A percentile compares a stretch with the other conserved stretches of the same genome.
Evolutionary conservation across 202 grass and related monocot species (phyloP).

Genomic region (Musa balbisiana): DNA sequence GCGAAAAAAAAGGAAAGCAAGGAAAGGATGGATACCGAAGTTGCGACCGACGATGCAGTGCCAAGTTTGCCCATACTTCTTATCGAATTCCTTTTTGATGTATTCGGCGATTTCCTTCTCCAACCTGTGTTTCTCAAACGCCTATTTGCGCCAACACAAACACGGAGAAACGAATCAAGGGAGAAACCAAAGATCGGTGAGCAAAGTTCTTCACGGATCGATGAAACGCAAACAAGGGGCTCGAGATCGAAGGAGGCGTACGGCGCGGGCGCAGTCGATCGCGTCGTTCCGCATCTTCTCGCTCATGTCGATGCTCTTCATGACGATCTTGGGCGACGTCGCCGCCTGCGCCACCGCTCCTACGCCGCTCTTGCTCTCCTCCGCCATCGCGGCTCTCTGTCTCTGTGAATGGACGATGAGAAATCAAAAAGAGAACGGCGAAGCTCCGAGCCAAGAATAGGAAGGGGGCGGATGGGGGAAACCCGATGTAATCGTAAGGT

Average conservation of each 20-base stretch:
- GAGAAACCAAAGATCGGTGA: background rate
- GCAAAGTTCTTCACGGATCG: background rate
- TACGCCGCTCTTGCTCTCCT: background rate
- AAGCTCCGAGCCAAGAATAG: no score
- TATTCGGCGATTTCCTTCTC: slow-evolving; percentile 99
- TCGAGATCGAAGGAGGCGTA: background rate
- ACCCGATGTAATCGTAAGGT: no score
- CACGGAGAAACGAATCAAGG: background rate
- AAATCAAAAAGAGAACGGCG: background rate
- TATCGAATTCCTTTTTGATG: slow-evolving; percentile 99
- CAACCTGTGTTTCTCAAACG: slow-evolving; percentile 73
- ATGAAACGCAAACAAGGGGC: background rate
- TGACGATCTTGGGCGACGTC: slow-evolving; percentile 8
- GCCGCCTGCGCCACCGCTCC: background rate
- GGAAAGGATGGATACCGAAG: slow-evolving; percentile 51
- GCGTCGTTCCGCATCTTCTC: slow-evolving; percentile 10
- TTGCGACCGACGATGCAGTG: slow-evolving; percentile 98
- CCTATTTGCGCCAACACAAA: slow-evolving; percentile 17
- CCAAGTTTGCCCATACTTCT: slow-evolving; percentile 87
- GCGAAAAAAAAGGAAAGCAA: background rate
- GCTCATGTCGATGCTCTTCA: slow-evolving; percentile 13
- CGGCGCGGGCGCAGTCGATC: slow-evolving; percentile 7
- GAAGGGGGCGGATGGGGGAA: no score
- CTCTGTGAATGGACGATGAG: no score
- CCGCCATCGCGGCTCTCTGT: background rate